A percentile compares a stretch with the other conserved stretches of the same genome.
phyloP scores from a whole-genome alignment of 73 alveolate genomes.

The Tetrahymena malaccensis region DNA sequence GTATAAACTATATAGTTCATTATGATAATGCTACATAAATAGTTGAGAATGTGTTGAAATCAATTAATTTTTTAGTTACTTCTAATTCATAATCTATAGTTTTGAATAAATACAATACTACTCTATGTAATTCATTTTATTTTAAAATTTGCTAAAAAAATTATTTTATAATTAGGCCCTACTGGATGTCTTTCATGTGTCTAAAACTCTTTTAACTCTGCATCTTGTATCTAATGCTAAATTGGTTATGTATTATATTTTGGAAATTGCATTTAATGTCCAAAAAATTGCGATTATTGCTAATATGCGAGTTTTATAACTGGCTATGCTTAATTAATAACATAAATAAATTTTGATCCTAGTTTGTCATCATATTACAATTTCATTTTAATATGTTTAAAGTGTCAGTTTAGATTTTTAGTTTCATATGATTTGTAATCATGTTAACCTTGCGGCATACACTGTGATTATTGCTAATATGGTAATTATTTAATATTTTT shows the following conservation, averaged over 20 bases:
- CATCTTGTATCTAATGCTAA: neutral
- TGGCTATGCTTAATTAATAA: neutral
- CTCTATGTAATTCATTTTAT: neutral
- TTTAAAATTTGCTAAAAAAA: neutral
- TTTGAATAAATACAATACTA: neutral
- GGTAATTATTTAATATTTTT: neutral
- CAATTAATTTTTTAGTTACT: neutral
- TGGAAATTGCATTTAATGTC: neutral
- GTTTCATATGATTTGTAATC: neutral
- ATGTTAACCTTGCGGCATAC: neutral
- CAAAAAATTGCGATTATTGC: neutral
- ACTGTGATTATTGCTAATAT: neutral
- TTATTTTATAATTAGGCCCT: neutral
- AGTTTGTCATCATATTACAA: neutral
- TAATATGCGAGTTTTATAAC: neutral
- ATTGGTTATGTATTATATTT: neutral
- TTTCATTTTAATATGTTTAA: neutral
- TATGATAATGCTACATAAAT: neutral
- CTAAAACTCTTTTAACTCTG: neutral
- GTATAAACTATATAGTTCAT: neutral
- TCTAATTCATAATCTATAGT: neutral
- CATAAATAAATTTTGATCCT: neutral
- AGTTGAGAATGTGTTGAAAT: neutral
- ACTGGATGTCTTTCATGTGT: neutral
- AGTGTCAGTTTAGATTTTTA: neutral